Conservation (phyloP, 306 rosid genomes). For the peach (Prunus persica) region Prunus_persica_NCBIv2 NC_034011.1:1838501-1839000, state of each 20-base stretch:
- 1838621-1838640: constrained; percentile 59
- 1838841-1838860: constrained; percentile 5
- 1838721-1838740: constrained; percentile 67
- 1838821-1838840: constrained; percentile 12
- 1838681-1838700: constrained; percentile 57
- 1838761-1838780: constrained; percentile 32
- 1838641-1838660: constrained; percentile 64
- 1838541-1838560: constrained; percentile 10
- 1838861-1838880: constrained; percentile 56
- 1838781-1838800: not conserved
- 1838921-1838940: constrained; percentile 83
- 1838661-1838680: constrained; percentile 56
- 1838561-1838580: constrained; percentile 50
- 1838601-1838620: constrained; percentile 75
- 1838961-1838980: constrained; percentile 45
- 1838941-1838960: constrained; percentile 49
- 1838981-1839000: constrained; percentile 36
- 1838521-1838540: not conserved
- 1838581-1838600: constrained; percentile 60
- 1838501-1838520: not conserved
- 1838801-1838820: constrained; percentile 6
- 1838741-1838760: constrained; percentile 55
- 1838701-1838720: constrained; percentile 85
- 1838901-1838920: constrained; percentile 64
- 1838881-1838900: constrained; percentile 47